A percentile compares a stretch with the other conserved stretches of the same genome.
Conservation (phyloP, 1,284 basidiomycete species). For the Xerocomus minutiporus region DNA sequence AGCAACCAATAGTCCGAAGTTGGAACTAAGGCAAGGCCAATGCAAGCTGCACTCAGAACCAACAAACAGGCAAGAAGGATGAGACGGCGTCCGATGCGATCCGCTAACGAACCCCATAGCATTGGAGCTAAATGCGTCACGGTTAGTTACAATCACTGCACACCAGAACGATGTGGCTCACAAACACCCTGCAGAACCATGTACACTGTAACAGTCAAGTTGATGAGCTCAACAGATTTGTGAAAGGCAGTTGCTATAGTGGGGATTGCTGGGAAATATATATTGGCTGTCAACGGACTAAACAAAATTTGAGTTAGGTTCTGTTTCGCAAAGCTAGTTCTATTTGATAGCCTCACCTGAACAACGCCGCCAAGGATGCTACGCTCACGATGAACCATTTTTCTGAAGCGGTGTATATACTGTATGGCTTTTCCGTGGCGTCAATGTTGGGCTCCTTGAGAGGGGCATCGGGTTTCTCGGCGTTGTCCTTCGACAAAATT, state of each 20-base stretch:
- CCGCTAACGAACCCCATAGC: constrained; percentile 59
- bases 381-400: constrained; percentile 67
- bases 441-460: not conserved
- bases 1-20: constrained; percentile 58
- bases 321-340: not conserved
- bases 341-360: constrained; percentile 44
- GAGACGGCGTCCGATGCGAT: constrained; percentile 52
- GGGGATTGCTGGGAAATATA: constrained; percentile 77
- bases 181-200: constrained; percentile 74
- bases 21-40: constrained; percentile 58
- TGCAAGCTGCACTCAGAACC: constrained; percentile 49
- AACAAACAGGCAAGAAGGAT: constrained; percentile 51
- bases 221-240: constrained; percentile 64
- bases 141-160: not conserved
- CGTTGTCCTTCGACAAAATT: not conserved
- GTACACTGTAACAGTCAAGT: constrained; percentile 75
- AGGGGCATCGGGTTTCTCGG: not conserved
- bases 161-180: constrained; percentile 27
- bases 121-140: constrained; percentile 46
- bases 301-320: not conserved
- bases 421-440: constrained; percentile 37
- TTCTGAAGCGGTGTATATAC: constrained; percentile 51
- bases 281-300: constrained; percentile 70
- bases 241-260: constrained; percentile 57
- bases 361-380: constrained; percentile 53